Percentiles rank a stretch among this genome's conserved stretches.
These are phyloP conservation scores for Cudoniella acicularis DNA, from an alignment of 495 filamentous ascomycete species.

Conservation along the genomic window DNA sequence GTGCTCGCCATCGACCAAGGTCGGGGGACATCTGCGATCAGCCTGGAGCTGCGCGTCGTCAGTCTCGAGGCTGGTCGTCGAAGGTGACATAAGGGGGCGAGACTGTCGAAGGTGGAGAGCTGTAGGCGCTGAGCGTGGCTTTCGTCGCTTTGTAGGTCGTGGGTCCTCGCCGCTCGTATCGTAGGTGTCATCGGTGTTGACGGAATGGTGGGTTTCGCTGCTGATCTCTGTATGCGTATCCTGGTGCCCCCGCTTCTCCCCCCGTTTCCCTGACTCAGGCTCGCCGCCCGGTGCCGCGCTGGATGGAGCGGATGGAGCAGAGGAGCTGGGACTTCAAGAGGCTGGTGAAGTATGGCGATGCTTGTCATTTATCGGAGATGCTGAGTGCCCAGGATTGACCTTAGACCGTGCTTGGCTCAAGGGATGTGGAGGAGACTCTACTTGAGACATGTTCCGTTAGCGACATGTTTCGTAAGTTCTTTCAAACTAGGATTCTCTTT, in stretches of 20 bases:
- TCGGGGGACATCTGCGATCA: slow-evolving; percentile 5
- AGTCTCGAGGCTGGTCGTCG: slow-evolving; percentile 7
- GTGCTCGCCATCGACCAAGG: slow-evolving; percentile 7
- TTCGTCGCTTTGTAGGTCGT: too few species aligned
- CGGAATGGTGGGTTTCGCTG: not conserved
- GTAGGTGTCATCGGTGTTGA: slow-evolving; percentile 1
- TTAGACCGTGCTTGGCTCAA: slow-evolving; percentile 11
- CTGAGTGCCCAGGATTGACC: not conserved
- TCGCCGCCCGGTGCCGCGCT: too few species aligned
- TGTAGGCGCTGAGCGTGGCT: not conserved
- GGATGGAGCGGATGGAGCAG: slow-evolving; percentile 1
- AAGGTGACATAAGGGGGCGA: not conserved
- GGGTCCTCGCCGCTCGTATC: not conserved
- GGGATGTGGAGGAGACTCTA: slow-evolving; percentile 11
- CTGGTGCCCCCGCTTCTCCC: slow-evolving; percentile 2
- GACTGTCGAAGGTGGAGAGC: not conserved
- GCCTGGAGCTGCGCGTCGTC: too few species aligned
- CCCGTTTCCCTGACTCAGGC: slow-evolving; percentile 1
- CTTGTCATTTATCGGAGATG: not conserved
- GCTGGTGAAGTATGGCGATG: slow-evolving; percentile 1
- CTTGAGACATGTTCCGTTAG: slow-evolving; percentile 17
- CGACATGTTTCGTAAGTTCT: slow-evolving; percentile 12
- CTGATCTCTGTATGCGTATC: too few species aligned
- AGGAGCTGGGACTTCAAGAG: slow-evolving; percentile 2
- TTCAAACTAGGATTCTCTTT: slow-evolving; percentile 8